Percentiles rank a stretch among this genome's conserved stretches.
phyloP scores from a whole-genome alignment of 768 basidiomycete species.

The Infundibulicybe gibba region DNA sequence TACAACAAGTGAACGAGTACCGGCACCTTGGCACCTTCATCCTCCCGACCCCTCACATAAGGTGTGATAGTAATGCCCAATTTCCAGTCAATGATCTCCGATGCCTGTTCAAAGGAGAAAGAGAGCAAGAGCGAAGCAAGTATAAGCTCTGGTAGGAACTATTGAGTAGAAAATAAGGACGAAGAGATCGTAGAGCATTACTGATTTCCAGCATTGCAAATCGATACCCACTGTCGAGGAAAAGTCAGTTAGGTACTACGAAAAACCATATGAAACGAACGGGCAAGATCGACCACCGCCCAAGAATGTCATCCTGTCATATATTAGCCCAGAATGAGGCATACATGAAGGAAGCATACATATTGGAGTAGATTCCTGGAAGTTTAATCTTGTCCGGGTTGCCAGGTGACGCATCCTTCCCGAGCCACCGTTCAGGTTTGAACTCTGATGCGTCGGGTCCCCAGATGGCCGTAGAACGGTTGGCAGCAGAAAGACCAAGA shows the following conservation, averaged over 20 bases:
- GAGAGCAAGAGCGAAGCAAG: conserved; percentile 17
- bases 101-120: conserved; percentile 15
- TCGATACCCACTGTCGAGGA: conserved; percentile 24
- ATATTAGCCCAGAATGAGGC: background rate
- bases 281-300: conserved; percentile 43
- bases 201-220: conserved; percentile 36
- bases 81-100: conserved; percentile 19
- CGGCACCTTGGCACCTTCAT: conserved; percentile 10
- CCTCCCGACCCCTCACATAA: conserved; percentile 11
- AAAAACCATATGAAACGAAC: conserved; percentile 21
- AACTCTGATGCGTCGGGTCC: conserved; percentile 43
- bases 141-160: conserved; percentile 15
- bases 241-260: background rate
- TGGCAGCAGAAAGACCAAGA: conserved; percentile 25
- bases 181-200: conserved; percentile 3
- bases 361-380: conserved; percentile 40
- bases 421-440: conserved; percentile 49
- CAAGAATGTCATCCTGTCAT: conserved; percentile 38
- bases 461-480: conserved; percentile 38
- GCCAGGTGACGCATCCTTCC: conserved; percentile 14
- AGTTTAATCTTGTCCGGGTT: conserved; percentile 27
- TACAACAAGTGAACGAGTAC: conserved; percentile 10
- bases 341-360: conserved; percentile 17
- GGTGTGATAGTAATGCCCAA: conserved; percentile 20
- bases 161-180: background rate